Percentiles rank a stretch among this genome's conserved stretches.
Evolutionary conservation across 2,329 filamentous ascomycete species (phyloP).

Genomic region (Penicillium verrucosum): DNA sequence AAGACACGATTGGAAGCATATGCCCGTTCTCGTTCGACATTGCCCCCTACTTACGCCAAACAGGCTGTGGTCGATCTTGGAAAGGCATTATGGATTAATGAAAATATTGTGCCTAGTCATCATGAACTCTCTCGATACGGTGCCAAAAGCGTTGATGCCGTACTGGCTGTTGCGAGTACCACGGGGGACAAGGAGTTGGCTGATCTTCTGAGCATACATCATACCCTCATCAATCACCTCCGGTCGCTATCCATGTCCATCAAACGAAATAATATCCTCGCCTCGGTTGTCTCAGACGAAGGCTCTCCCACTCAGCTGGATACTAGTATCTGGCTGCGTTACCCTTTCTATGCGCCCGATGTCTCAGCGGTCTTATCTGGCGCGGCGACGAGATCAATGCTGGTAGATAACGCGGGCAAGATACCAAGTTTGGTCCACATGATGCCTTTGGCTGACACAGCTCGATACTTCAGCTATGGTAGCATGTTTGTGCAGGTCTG

Average conservation of each 20-base stretch:
- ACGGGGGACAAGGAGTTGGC: slow-evolving; percentile 46
- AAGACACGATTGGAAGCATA: slow-evolving; percentile 70
- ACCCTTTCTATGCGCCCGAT: slow-evolving; percentile 70
- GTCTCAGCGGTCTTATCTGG: slow-evolving; percentile 68
- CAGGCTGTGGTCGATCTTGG: slow-evolving; percentile 84
- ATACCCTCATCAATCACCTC: slow-evolving; percentile 61
- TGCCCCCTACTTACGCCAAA: slow-evolving; percentile 48
- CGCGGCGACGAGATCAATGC: slow-evolving; percentile 42
- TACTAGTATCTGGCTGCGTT: slow-evolving; percentile 76
- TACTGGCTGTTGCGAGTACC: slow-evolving; percentile 41
- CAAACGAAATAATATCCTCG: slow-evolving; percentile 76
- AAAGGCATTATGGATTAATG: slow-evolving; percentile 78
- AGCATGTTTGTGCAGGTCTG: slow-evolving; percentile 72
- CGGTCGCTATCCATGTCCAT: slow-evolving; percentile 76
- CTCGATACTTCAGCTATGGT: slow-evolving; percentile 72
- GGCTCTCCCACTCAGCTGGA: slow-evolving; percentile 73
- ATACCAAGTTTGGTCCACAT: slow-evolving; percentile 58
- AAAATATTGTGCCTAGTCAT: slow-evolving; percentile 40
- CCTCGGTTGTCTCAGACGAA: slow-evolving; percentile 59
- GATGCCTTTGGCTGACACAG: slow-evolving; percentile 73
- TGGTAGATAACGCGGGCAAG: slow-evolving; percentile 49
- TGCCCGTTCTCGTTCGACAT: slow-evolving; percentile 59
- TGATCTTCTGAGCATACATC: slow-evolving; percentile 50
- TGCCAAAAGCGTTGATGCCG: slow-evolving; percentile 37
- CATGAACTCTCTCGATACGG: slow-evolving; percentile 41